phyloP scores from a whole-genome alignment of 2,329 filamentous ascomycete species.

The Magnaporthiopsis rhizophila region DNA sequence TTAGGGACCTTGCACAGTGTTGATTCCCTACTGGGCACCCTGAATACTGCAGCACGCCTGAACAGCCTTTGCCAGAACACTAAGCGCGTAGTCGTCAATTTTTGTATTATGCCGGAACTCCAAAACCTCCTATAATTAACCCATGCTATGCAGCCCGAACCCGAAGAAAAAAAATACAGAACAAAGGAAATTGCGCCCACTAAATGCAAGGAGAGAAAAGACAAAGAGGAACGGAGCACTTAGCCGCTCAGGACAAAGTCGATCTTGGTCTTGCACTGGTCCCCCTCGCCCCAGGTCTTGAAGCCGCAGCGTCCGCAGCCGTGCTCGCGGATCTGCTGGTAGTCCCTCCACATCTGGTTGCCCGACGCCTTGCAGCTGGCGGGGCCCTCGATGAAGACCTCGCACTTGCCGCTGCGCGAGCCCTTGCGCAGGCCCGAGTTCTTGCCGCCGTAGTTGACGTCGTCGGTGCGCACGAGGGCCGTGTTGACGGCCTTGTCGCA shows the following conservation, averaged over 20 bases:
- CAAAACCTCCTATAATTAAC: no score
- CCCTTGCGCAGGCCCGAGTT: neutral
- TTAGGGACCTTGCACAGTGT: no score
- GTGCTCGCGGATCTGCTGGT: neutral
- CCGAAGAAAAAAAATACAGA: no score
- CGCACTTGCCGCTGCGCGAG: neutral
- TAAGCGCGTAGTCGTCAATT: no score
- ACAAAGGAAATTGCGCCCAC: no score
- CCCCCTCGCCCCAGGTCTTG: neutral
- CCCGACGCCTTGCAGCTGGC: neutral
- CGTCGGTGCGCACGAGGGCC: neutral
- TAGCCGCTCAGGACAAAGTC: neutral
- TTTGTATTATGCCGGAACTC: no score
- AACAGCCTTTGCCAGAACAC: no score
- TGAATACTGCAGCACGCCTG: no score
- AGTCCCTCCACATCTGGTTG: neutral
- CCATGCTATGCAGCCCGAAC: no score
- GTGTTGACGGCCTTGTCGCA: neutral
- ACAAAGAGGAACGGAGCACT: neutral
- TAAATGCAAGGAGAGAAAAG: no score
- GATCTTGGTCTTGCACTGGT: neutral
- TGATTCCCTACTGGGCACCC: no score
- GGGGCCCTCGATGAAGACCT: neutral
- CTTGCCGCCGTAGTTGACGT: neutral
- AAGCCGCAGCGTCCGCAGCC: neutral